Base-by-base conservation (phyloP, 371 early-diverging fungal genomes). In the Mortierella polycephala region DNA sequence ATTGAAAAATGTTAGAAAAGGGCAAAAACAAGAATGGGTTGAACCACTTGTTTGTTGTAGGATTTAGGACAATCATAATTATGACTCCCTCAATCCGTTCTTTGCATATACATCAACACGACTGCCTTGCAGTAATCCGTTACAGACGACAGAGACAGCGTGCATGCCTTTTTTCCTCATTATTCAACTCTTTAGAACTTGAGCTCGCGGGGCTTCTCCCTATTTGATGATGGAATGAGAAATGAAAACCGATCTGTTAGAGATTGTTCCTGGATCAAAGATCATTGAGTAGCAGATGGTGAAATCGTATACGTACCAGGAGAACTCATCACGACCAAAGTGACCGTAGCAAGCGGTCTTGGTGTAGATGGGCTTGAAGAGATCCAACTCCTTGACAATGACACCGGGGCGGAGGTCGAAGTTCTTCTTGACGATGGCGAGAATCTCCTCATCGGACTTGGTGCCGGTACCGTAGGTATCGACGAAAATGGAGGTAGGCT, bases 311-410 rank as follows among this genome's bases (percentile, higher is more conserved):
- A 61, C 70, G 45, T 62, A 69, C 95, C 96, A 96, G 75, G 91
- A 85, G 92, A 96, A 98, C 85, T 96, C 94, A 59, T 88, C 87
- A 81, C 98, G 96, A 76, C 99, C 99, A 89, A 99, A 99, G 92
- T 99, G 99, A 72, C 99, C 99, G 86, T 99, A 99, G 77, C 93
- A 90, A 60, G 99, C 98, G 61, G 99, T 97, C 87, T 95, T 88
- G 85, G 91, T 91, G 93, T 98, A 99, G 85, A 97, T 95, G 81
- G 99, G 99, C 90, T 96, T 94, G 92, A 92, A 94, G 72, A 99
- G 93, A 82, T 97, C 94, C 58, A 99, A 91, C 83, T 96, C 96
- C 89, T 95, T 92, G 85, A 98, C 98, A 77, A 99, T 98, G 81
- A 93, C 92, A 87, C 99, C 99, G 60, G 99, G 99, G 73, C 99